Evolutionary conservation across 164 flowering plant genomes (phyloP).

Genomic region (Echeveria elegans): DNA sequence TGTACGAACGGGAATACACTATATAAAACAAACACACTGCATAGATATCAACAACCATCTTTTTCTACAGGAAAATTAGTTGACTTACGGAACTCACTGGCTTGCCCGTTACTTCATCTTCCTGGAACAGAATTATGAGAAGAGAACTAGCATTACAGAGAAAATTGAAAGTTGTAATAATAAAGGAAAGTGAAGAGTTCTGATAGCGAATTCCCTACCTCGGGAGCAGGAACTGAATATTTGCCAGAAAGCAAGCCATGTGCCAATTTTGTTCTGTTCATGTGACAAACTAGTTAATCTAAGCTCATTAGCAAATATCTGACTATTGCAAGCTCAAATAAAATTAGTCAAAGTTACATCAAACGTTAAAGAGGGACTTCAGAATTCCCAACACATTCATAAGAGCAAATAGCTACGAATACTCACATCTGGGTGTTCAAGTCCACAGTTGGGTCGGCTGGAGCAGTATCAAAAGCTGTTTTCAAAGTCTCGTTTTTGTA

Average conservation of each 20-base stretch:
- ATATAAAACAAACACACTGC: not conserved
- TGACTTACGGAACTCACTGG: constrained; percentile 42
- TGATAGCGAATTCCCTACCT: constrained; percentile 34
- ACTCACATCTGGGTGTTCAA: constrained; percentile 90
- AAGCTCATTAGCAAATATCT: not conserved
- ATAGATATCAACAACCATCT: no score
- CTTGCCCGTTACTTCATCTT: constrained; percentile 28
- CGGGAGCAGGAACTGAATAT: constrained; percentile 59
- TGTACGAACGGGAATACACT: no score
- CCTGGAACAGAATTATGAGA: constrained; percentile 25
- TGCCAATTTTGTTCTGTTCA: constrained; percentile 76
- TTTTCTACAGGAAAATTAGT: no score
- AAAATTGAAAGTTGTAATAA: not conserved
- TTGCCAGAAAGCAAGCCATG: constrained; percentile 95
- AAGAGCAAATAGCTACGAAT: constrained; percentile 26
- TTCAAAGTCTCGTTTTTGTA: constrained; percentile 51
- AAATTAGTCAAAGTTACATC: not conserved
- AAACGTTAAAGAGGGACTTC: not conserved
- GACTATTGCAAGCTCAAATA: not conserved
- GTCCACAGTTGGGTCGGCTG: constrained; percentile 96
- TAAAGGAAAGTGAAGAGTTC: not conserved
- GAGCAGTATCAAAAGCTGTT: constrained; percentile 63
- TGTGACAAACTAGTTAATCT: not conserved
- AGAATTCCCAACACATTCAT: not conserved
- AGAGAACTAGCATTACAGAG: not conserved